phyloP scores from a whole-genome alignment of 306 rosid species.

The Glycine tomentella region DNA sequence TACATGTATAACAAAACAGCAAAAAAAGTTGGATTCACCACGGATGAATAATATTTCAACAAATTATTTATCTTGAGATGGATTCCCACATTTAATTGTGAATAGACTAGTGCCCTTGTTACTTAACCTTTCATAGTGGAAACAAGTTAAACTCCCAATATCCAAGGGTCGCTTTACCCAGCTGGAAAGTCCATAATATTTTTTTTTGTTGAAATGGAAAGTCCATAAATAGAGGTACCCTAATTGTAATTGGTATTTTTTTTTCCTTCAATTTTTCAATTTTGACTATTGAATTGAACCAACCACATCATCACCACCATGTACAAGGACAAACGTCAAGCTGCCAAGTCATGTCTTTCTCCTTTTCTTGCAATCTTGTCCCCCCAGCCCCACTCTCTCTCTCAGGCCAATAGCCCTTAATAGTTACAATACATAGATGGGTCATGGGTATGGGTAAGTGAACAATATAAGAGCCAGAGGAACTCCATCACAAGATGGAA shows the following conservation, averaged over 20 bases:
- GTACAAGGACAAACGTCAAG: conserved; percentile 36
- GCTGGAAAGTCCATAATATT: conserved; percentile 5
- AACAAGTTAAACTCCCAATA: neutral
- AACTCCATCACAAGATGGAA: conserved; percentile 29
- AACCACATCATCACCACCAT: too few species aligned
- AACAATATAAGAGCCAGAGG: neutral
- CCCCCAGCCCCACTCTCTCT: too few species aligned
- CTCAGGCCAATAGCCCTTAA: conserved; percentile 6
- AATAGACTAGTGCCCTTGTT: neutral
- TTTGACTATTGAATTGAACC: too few species aligned
- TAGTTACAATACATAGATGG: conserved; percentile 25
- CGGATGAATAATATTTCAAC: neutral
- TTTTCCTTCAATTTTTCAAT: too few species aligned
- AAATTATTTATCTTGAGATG: neutral
- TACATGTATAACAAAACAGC: neutral
- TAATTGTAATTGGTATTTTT: neutral
- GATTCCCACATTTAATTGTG: conserved; percentile 1
- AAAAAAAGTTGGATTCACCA: neutral
- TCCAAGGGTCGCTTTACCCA: conserved; percentile 29
- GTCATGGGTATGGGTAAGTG: conserved; percentile 32
- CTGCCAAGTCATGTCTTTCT: conserved; percentile 42
- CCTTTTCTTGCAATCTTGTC: conserved; percentile 11
- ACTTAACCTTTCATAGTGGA: neutral
- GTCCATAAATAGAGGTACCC: conserved; percentile 3
- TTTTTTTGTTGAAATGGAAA: too few species aligned